Base-by-base conservation (phyloP, 116 monocot species). In the Thalassia testudinum region DNA sequence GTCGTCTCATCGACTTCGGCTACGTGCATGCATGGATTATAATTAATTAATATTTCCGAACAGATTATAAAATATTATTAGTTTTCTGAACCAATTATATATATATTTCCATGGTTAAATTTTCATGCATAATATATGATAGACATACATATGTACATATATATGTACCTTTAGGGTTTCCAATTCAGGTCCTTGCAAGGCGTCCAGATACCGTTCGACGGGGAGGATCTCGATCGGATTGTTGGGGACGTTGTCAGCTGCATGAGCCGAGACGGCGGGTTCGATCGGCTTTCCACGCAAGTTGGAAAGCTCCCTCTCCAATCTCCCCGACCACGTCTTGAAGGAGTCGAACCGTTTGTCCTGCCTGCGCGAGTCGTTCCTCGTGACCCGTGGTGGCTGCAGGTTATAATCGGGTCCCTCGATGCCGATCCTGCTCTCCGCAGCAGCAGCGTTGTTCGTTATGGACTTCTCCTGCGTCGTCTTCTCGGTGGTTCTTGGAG, bases 241-340 rank as follows among this genome's bases (percentile, higher is more conserved):
- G n/a, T n/a, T 60, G 15, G 37, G n/a, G 16, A 27, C 17, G 17
- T 16, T n/a, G 1, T 29, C 26, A 10, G 12, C 52, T 1, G 21
- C 49, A 5, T 38, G 34, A 27, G 20, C 29, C 5, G 22, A 26
- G 0, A 27, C 50, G 26, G 54, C 50, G 26, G 54, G 15, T 53
- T 71, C 63, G 24, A 29, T 47, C 5, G 78, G 75, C 47, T 16
- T 68, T 12, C 72, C 70, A 1, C 66, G 71, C 22, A 75, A 18
- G 48, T 61, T 68, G 0, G 78, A 82, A 13, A 81, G 20, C 23
- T 78, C 75, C 55, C 70, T 72, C 19, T 87, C 87, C 2, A 82
- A 67, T 30, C 52, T 72, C 16, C 82, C 78, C 0, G 75, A 75
- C 70, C 69, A 87, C 14, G 87, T 87, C 54, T 82, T 87, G 54